Evolutionary conservation across 2,329 filamentous ascomycete species (phyloP), one percentile per base, ranked within the genome.

Genomic region (Teratosphaeria nubilosa): DNA sequence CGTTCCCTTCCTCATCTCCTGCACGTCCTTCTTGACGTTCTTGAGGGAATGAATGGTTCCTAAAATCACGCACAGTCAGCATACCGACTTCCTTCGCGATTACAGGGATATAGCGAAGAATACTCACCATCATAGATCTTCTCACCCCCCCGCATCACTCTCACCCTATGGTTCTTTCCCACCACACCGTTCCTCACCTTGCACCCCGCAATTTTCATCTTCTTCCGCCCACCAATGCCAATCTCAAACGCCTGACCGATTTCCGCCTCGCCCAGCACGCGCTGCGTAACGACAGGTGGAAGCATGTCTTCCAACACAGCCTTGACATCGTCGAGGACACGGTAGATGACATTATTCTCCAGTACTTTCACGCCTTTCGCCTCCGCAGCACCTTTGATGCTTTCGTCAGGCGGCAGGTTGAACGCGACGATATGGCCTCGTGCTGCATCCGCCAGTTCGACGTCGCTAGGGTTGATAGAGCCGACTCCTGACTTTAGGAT

Each of bases 1-100:
- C n/a, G 82, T 84, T 59, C 91, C 91, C 75, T 95, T 97, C 67
- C 85, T 85, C 85, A 95, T 94, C 69, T 96, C 90, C 52, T 79
- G 78, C 31, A 94, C 88, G 64, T 96, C 90, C 72, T 95, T 95
- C 80, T 97, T 96, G 72, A 88, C 84, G 68, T 95, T 88, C 76
- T 94, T 96, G 59, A 99, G 83, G 1, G 89, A 89, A 20, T 84
- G 81, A 51, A 97, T 82, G 55, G 80, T 81, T 64, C 91, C 92
- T 96, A 59, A 25, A 31, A 55, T 62, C 51, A 64, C n/a, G 16
- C 13, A 48, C n/a, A 48, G 41, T 48, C 41, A 48, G 41, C 41
- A 22, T 48, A 22, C 20, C n/a, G 20, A 20, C 6, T 22, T 7
- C 20, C 9, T 5, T 30, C 10, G 27, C 31, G 14, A 37, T n/a